Evolutionary conservation across 1,284 basidiomycete genomes (phyloP), one percentile per base, ranked within the genome.

Genomic region (Fomitopsis betulina): DNA sequence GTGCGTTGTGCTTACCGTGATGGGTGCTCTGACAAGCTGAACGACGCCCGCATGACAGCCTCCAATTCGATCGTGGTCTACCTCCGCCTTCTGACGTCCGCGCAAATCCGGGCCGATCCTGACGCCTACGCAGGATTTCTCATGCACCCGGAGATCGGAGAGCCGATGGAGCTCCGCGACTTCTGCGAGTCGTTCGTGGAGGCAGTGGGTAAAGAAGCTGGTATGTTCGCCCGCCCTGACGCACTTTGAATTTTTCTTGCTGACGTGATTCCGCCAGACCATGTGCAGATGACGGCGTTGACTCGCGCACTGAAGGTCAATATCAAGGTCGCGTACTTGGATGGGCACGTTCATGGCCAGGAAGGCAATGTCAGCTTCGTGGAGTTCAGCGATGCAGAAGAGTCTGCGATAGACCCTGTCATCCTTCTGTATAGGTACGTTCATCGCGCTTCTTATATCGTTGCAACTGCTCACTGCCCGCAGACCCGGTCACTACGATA

Each of bases 181-280:
- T 96, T 94, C 72, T 94, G 91, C 68, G 80, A 85, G 63, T 76
- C 79, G 50, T 85, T 88, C 62, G 93, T 96, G 32, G 91, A 95
- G 63, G 85, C 90, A 1, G 79, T 85, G 51, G 88, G 91, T 15
- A 89, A 87, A 68, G 93, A 96, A 76, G 93, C 93, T 55, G 89
- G 87, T 85, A 58, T 58, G 75, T 47, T 23, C 15, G 23, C 15
- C 40, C 9, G 23, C 2, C 23, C 64, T 42, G 30, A 21, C 39
- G 40, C 40, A n/a, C 32, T 30, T 9, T 12, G 32, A 30, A 27
- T 5, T n/a, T 4, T 9, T 19, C 40, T 3, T 43, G 40, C 19
- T 33, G 49, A 35, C 8, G 13, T 35, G 49, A 51, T 23, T 25
- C 21, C 12, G 17, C 52, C 65, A 85, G 94, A 96, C 65, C 87